Percentiles rank a stretch among this genome's conserved stretches.
These are phyloP conservation scores for Capronia epimyces DNA, from an alignment of 2,329 filamentous ascomycete genomes.

Conservation along the genomic window DNA sequence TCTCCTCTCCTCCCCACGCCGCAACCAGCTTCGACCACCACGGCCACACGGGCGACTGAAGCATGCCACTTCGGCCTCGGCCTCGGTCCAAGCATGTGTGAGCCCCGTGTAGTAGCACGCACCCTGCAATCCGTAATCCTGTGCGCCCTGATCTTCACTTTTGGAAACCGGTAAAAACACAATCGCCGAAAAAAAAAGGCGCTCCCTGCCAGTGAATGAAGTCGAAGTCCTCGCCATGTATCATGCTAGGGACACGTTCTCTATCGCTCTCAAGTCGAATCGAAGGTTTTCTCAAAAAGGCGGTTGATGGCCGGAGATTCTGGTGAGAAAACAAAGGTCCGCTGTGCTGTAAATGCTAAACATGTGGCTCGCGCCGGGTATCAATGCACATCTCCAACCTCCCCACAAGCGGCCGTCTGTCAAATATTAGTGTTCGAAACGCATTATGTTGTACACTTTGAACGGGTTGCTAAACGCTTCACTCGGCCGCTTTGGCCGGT, in stretches of 20 bases:
- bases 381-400: slow-evolving; percentile 28
- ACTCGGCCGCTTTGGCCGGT: slow-evolving; percentile 35
- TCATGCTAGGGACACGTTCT: slow-evolving; percentile 22
- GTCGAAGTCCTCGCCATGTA: slow-evolving; percentile 13
- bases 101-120: background rate
- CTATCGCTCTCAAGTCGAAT: slow-evolving; percentile 19
- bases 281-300: slow-evolving; percentile 16
- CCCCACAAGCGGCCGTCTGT: slow-evolving; percentile 28
- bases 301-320: slow-evolving; percentile 11
- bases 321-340: slow-evolving; percentile 14
- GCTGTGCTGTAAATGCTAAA: slow-evolving; percentile 27
- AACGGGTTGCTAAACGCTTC: slow-evolving; percentile 14
- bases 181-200: slow-evolving; percentile 9
- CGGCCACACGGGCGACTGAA: background rate
- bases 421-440: slow-evolving; percentile 23
- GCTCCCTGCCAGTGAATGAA: slow-evolving; percentile 23
- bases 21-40: background rate
- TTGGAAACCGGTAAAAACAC: slow-evolving; percentile 11
- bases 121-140: background rate
- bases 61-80: no score
- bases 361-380: slow-evolving; percentile 27
- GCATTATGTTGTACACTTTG: slow-evolving; percentile 29
- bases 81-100: background rate
- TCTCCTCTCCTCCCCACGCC: background rate
- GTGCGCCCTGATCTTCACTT: slow-evolving; percentile 10